phyloP scores from a whole-genome alignment of 2,329 filamentous ascomycete genomes.

The Cucurbitaria berberidis region DNA sequence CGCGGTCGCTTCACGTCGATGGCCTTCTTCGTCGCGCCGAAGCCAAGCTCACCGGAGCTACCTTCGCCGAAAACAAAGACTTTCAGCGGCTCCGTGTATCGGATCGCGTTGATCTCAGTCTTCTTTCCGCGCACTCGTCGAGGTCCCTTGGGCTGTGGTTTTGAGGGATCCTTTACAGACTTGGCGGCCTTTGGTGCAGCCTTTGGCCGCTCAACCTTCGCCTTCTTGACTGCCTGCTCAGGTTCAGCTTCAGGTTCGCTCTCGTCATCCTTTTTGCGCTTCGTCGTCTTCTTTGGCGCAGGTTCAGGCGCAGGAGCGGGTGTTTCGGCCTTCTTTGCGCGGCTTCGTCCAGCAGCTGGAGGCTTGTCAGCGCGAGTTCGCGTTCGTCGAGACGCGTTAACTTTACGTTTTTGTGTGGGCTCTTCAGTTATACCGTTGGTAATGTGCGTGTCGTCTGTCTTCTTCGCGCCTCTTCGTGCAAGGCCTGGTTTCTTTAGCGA shows the following conservation, averaged over 20 bases:
- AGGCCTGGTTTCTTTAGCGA: constrained; percentile 23
- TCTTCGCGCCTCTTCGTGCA: constrained; percentile 33
- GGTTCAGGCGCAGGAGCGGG: constrained; percentile 23
- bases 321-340: constrained; percentile 36
- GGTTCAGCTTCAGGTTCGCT: constrained; percentile 26
- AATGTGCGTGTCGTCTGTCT: constrained; percentile 24
- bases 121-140: constrained; percentile 41
- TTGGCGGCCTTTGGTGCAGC: constrained; percentile 24
- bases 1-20: constrained; percentile 79
- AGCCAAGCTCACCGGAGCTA: constrained; percentile 79
- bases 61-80: constrained; percentile 84
- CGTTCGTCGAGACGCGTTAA: constrained; percentile 12
- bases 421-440: constrained; percentile 17
- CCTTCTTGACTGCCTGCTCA: constrained; percentile 33
- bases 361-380: constrained; percentile 14
- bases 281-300: constrained; percentile 25
- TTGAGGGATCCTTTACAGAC: constrained; percentile 16
- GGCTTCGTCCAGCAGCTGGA: constrained; percentile 26
- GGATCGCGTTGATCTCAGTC: constrained; percentile 66
- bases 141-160: constrained; percentile 39
- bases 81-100: constrained; percentile 66
- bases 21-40: constrained; percentile 69
- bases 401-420: constrained; percentile 20
- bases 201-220: constrained; percentile 26
- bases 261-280: constrained; percentile 42